Base-by-base conservation (phyloP, 1,284 basidiomycete genomes). In the Schizophyllum commune region DNA sequence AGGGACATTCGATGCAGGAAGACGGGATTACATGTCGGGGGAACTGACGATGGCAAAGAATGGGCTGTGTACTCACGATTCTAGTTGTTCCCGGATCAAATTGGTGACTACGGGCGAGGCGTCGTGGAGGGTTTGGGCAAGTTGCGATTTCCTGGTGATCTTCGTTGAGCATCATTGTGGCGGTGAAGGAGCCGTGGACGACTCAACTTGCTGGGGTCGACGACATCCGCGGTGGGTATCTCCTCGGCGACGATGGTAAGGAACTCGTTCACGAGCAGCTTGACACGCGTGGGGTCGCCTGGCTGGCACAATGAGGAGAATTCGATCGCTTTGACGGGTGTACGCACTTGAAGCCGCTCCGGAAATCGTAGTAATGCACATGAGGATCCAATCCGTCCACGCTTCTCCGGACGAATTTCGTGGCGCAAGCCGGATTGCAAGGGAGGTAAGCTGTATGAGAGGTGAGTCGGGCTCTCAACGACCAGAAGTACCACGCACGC, bases 181-280 rank as follows among this genome's bases (percentile, higher is more conserved):
- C 39, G 39, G 39, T 47, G 56, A 60, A 60, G 55, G 52, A 66
- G 57, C 27, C 63, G 27, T 47, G 58, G 69, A 85, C 73, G 68
- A 94, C 92, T 86, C 73, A 68, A 94, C 92, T 86, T 88, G 75
- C 82, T 85, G 32, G 83, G 69, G n/a, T 86, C 85, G 55, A 92
- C 72, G 59, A 96, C 73, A 71, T 92, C 90, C 5, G 90, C 88
- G 34, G 82, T 81, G 15, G 80, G 79, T 13, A 92, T 79, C 70
- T 96, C 93, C 69, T 95, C 91, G 0, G 91, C 89, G 0, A 84
- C 87, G 61, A 94, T 94, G n/a, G 84, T 80, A 32, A 93, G 76
- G 73, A 93, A 93, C 66, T 94, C 91, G 54, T 93, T 79, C 32
- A 90, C 39, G 39, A 47, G 39, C 39, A 47, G 17, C 39, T 47